Conservation (phyloP, 352 stramenopile genomes). For the Pythium guiyangense region DNA sequence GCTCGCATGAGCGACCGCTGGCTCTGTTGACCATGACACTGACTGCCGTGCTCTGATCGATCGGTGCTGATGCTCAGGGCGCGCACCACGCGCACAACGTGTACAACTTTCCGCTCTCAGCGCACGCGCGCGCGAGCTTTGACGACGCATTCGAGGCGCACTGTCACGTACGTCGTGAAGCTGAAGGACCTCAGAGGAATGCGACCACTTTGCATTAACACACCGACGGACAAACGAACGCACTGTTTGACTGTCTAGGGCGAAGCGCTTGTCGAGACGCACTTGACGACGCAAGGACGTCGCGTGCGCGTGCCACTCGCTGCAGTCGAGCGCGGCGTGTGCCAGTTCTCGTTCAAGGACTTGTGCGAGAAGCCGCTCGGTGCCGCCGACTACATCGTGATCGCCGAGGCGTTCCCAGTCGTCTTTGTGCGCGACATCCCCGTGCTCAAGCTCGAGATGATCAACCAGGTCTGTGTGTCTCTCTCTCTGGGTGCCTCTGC, state of each 20-base stretch:
- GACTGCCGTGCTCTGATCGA: not conserved
- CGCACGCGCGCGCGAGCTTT: constrained; percentile 46
- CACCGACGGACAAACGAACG: no score
- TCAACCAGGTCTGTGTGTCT: constrained; percentile 75
- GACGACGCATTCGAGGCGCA: constrained; percentile 62
- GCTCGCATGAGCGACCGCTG: no score
- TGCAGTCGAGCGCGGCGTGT: constrained; percentile 43
- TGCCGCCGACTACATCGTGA: constrained; percentile 92
- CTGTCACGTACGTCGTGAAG: constrained; percentile 37
- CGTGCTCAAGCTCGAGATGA: constrained; percentile 73
- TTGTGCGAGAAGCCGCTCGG: constrained; percentile 93
- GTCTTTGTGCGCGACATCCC: constrained; percentile 94
- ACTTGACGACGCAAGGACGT: constrained; percentile 63
- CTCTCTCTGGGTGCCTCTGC: not conserved
- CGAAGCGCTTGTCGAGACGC: constrained; percentile 40
- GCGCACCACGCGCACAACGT: constrained; percentile 59
- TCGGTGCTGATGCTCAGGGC: constrained; percentile 15
- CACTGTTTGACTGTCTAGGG: constrained; percentile 13
- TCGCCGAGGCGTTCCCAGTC: constrained; percentile 81
- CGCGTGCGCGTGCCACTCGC: constrained; percentile 59
- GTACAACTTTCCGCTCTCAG: constrained; percentile 57
- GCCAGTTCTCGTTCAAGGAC: constrained; percentile 94
- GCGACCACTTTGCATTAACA: no score
- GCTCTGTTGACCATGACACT: no score
- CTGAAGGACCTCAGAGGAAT: no score